Evolutionary conservation across 306 rosid species (phyloP).

Genomic region (Mucuna pruriens): DNA sequence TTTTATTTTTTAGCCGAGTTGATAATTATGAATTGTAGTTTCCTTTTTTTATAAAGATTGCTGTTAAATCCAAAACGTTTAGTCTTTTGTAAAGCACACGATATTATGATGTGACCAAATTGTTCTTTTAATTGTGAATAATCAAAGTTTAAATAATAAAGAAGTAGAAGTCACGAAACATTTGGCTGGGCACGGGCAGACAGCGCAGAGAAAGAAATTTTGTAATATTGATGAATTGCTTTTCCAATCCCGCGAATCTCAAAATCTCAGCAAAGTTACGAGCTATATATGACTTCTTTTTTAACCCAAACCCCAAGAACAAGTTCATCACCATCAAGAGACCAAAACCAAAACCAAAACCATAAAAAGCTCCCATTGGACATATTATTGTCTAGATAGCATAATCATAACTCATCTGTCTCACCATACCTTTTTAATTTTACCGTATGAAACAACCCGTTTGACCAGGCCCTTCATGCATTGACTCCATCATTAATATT

Average conservation of each 20-base stretch:
- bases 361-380: constrained; percentile 30
- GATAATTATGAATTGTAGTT: not conserved
- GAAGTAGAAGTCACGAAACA: constrained; percentile 40
- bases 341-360: constrained; percentile 24
- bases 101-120: constrained; percentile 36
- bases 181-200: not conserved
- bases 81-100: constrained; percentile 27
- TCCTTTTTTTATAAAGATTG: not conserved
- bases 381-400: not conserved
- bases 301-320: constrained; percentile 48
- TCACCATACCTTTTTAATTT: constrained; percentile 28
- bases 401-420: not conserved
- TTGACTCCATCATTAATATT: constrained; percentile 39
- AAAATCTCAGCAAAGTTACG: constrained; percentile 13
- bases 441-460: constrained; percentile 25
- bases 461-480: constrained; percentile 48
- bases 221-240: constrained; percentile 6
- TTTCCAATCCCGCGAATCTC: constrained; percentile 28
- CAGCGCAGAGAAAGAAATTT: not conserved
- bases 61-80: constrained; percentile 25
- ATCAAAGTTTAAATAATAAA: constrained; percentile 8
- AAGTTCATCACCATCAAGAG: constrained; percentile 37
- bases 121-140: constrained; percentile 29
- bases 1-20: not conserved
- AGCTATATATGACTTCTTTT: not conserved